Evolutionary conservation across 2,329 filamentous ascomycete genomes (phyloP).

Genomic region (Sordariomycetes sp.): DNA sequence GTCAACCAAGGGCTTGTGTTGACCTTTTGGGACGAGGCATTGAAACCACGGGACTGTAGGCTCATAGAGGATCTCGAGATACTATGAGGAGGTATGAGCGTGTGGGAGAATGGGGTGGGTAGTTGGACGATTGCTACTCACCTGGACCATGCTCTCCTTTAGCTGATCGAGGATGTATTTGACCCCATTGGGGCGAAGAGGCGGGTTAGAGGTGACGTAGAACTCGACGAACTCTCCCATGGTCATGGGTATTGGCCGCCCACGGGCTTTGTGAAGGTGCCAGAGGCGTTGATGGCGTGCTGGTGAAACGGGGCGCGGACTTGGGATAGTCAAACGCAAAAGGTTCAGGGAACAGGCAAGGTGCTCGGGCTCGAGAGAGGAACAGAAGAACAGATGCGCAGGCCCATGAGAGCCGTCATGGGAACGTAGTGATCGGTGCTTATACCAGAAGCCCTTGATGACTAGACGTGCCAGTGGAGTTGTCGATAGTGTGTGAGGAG

Average conservation of each 20-base stretch:
- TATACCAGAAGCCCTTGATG: too few relatives aligned
- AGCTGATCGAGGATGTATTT: conserved; percentile 10
- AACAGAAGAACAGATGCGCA: too few relatives aligned
- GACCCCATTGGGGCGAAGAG: conserved; percentile 17
- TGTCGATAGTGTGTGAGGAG: too few relatives aligned
- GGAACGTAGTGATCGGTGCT: background rate
- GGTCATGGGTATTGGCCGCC: background rate
- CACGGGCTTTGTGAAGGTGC: too few relatives aligned
- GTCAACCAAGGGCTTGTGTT: conserved; percentile 7
- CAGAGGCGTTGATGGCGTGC: too few relatives aligned
- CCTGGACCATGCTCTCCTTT: conserved; percentile 4
- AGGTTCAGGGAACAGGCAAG: background rate
- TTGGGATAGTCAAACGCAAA: background rate
- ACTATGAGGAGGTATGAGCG: background rate
- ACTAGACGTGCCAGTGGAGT: too few relatives aligned
- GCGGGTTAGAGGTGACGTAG: conserved; percentile 20
- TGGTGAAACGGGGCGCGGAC: too few relatives aligned
- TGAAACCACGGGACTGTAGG: conserved; percentile 21
- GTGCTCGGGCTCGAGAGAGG: background rate
- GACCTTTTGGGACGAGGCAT: conserved; percentile 10
- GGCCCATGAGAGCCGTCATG: background rate
- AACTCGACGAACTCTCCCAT: conserved; percentile 13
- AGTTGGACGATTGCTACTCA: conserved; percentile 5
- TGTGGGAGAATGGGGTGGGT: conserved; percentile 4
- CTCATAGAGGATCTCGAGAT: conserved; percentile 20